Percentiles rank a stretch among this genome's conserved stretches.
These are phyloP conservation scores for Farysia itapuensis DNA, from an alignment of 1,284 basidiomycete species.

Conservation along the genomic window DNA sequence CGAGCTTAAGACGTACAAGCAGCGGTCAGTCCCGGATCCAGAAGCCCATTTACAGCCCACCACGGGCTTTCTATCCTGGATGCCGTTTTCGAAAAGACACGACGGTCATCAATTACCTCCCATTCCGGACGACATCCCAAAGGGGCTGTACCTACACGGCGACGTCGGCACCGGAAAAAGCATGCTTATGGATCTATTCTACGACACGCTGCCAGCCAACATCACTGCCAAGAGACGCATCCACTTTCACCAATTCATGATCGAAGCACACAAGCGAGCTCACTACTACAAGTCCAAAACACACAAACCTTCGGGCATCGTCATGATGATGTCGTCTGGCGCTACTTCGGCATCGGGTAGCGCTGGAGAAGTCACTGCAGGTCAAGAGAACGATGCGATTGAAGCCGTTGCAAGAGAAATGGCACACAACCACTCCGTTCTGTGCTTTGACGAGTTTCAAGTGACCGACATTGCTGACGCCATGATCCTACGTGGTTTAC, in stretches of 20 bases:
- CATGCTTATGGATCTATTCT: constrained; percentile 99
- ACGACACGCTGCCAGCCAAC: constrained; percentile 78
- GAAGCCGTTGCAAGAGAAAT: constrained; percentile 84
- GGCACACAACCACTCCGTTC: constrained; percentile 69
- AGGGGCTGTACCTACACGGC: constrained; percentile 93
- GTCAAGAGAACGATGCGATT: constrained; percentile 73
- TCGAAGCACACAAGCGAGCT: constrained; percentile 91
- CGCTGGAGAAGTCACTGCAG: constrained; percentile 9
- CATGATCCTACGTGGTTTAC: constrained; percentile 88
- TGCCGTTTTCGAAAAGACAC: constrained; percentile 21
- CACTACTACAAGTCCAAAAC: constrained; percentile 66
- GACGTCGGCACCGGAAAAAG: constrained; percentile 87
- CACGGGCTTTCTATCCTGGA: constrained; percentile 32
- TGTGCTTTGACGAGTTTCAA: constrained; percentile 99
- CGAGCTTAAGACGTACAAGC: constrained; percentile 69
- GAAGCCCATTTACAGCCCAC: constrained; percentile 34
- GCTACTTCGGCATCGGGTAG: constrained; percentile 6
- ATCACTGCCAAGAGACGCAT: constrained; percentile 78
- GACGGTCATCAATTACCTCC: constrained; percentile 20
- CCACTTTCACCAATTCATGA: constrained; percentile 90
- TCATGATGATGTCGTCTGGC: constrained; percentile 44
- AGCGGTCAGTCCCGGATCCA: constrained; percentile 36
- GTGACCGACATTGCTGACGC: constrained; percentile 98
- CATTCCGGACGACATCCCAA: constrained; percentile 68
- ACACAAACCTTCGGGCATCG: constrained; percentile 55